A percentile compares a stretch with the other conserved stretches of the same genome.
phyloP scores from a whole-genome alignment of 768 basidiomycete genomes.

The Tephrocybe sp. region DNA sequence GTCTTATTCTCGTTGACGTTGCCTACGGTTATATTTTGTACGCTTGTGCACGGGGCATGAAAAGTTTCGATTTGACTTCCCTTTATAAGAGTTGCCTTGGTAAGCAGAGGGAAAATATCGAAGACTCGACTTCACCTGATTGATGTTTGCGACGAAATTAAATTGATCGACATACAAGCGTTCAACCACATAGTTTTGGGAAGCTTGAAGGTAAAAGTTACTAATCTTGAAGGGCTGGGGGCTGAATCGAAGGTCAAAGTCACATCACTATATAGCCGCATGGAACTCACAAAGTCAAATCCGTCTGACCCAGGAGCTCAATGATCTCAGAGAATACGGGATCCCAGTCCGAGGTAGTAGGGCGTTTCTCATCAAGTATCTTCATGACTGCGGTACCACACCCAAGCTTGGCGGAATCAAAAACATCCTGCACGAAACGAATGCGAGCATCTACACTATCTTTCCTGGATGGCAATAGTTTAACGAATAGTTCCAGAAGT shows the following conservation, averaged over 20 bases:
- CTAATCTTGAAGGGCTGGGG: constrained; percentile 56
- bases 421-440: constrained; percentile 50
- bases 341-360: constrained; percentile 52
- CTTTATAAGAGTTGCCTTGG: constrained; percentile 4
- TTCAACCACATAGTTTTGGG: constrained; percentile 32
- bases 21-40: constrained; percentile 24
- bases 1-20: constrained; percentile 22
- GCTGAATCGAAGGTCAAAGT: constrained; percentile 26
- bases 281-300: constrained; percentile 45
- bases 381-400: constrained; percentile 35
- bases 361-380: constrained; percentile 38
- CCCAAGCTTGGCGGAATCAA: constrained; percentile 35
- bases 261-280: background rate
- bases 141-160: constrained; percentile 50
- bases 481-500: constrained; percentile 54
- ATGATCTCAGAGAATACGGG: constrained; percentile 44
- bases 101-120: background rate
- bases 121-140: constrained; percentile 25
- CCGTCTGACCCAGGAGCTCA: constrained; percentile 41
- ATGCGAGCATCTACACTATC: constrained; percentile 32
- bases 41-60: constrained; percentile 36
- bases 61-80: constrained; percentile 52
- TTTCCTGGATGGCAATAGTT: constrained; percentile 45
- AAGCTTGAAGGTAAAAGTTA: constrained; percentile 34
- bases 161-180: constrained; percentile 51